A percentile compares a stretch with the other conserved stretches of the same genome.
These are phyloP conservation scores for Trichoderma reesei DNA, from an alignment of 495 filamentous ascomycete species.

Conservation along the genomic window DNA sequence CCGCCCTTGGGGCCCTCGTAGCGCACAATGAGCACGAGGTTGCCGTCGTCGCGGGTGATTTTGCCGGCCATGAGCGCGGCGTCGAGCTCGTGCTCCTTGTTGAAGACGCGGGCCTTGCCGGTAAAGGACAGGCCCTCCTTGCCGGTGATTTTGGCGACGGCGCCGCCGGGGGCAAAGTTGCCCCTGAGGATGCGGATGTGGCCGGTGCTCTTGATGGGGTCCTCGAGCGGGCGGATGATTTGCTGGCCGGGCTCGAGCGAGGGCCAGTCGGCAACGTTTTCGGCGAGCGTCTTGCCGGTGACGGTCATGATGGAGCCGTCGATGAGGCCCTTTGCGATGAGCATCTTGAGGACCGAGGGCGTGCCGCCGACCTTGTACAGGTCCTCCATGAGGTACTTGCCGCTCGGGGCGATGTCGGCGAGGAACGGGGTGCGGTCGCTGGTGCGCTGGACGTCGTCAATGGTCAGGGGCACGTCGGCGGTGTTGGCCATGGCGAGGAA, in stretches of 20 bases:
- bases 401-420: slow-evolving; percentile 83
- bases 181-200: slow-evolving; percentile 85
- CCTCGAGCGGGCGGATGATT: slow-evolving; percentile 70
- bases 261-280: slow-evolving; percentile 79
- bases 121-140: slow-evolving; percentile 83
- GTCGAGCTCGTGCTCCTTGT: slow-evolving; percentile 78
- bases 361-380: slow-evolving; percentile 90
- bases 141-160: slow-evolving; percentile 96
- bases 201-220: slow-evolving; percentile 82
- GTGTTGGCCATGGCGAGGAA: slow-evolving; percentile 92
- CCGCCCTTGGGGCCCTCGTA: slow-evolving; percentile 95
- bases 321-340: slow-evolving; percentile 72
- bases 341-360: slow-evolving; percentile 82
- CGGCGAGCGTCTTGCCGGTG: slow-evolving; percentile 79
- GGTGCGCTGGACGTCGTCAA: slow-evolving; percentile 84
- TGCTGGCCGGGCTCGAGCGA: slow-evolving; percentile 70
- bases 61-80: slow-evolving; percentile 58
- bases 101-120: slow-evolving; percentile 78
- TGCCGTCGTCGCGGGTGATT: slow-evolving; percentile 55
- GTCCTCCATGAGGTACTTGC: slow-evolving; percentile 88
- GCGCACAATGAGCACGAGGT: slow-evolving; percentile 85
- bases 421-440: slow-evolving; percentile 87
- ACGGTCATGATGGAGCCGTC: slow-evolving; percentile 83
- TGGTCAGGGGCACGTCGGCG: slow-evolving; percentile 68
- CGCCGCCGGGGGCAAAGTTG: slow-evolving; percentile 83